Evolutionary conservation across 306 rosid genomes (phyloP).

Genomic region (Rosa rugosa): DNA sequence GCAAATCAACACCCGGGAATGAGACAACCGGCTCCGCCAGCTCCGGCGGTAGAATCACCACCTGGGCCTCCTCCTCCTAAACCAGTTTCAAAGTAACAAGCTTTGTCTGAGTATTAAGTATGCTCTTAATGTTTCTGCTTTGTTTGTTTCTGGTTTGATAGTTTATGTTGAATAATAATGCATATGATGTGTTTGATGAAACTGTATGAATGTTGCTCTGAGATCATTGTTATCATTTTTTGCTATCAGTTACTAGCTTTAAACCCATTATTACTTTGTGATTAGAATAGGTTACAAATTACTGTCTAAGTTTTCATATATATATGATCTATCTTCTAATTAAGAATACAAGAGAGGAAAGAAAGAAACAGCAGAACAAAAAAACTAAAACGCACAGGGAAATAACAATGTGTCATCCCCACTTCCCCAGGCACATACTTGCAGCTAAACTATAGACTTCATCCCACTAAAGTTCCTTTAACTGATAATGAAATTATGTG

Average conservation of each 20-base stretch:
- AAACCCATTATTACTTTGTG: neutral
- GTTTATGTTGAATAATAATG: neutral
- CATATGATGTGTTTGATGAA: neutral
- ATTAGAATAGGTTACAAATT: too few species aligned
- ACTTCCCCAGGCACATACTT: too few species aligned
- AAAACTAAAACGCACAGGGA: neutral
- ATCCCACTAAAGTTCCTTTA: too few species aligned
- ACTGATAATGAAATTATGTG: too few species aligned
- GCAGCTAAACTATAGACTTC: too few species aligned
- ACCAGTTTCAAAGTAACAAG: constrained; percentile 5
- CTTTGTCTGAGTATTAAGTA: neutral
- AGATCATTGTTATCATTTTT: neutral
- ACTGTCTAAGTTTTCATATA: too few species aligned
- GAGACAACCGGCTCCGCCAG: constrained; percentile 5
- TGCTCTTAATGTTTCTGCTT: neutral
- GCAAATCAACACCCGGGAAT: constrained; percentile 12
- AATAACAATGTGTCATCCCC: too few species aligned
- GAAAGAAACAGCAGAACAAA: neutral
- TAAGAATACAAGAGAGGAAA: neutral
- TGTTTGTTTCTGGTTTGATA: neutral
- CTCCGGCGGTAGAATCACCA: constrained; percentile 1
- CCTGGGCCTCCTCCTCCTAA: constrained; percentile 11
- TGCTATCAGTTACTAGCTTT: neutral
- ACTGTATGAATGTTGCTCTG: neutral
- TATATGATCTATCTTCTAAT: too few species aligned